Conservation (phyloP, 768 basidiomycete species). For the Auricularia heimuer region DNA sequence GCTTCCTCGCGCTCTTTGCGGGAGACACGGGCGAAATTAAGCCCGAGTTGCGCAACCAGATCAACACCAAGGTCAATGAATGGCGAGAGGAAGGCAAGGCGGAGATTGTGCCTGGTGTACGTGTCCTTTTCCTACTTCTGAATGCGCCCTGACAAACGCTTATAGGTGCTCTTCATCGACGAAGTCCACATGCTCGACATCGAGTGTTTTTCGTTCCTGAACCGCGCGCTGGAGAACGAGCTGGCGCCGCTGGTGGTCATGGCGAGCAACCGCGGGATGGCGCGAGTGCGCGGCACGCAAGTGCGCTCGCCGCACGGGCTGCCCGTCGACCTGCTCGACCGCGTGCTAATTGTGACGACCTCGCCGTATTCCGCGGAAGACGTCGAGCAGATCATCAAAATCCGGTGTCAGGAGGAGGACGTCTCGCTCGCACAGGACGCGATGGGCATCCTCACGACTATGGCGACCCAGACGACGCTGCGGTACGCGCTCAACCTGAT, state of each 20-base stretch:
- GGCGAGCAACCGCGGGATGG: slow-evolving; percentile 95
- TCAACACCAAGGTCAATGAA: slow-evolving; percentile 92
- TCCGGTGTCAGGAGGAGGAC: slow-evolving; percentile 96
- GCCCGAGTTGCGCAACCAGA: slow-evolving; percentile 90
- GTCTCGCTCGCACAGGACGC: slow-evolving; percentile 71
- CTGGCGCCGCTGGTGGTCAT: slow-evolving; percentile 94
- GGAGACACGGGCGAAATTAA: slow-evolving; percentile 99
- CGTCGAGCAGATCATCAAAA: slow-evolving; percentile 84
- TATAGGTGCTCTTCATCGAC: slow-evolving; percentile 92
- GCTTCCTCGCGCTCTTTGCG: slow-evolving; percentile 88
- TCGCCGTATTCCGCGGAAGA: slow-evolving; percentile 76
- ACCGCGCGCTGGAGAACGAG: slow-evolving; percentile 89
- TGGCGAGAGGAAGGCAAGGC: slow-evolving; percentile 99
- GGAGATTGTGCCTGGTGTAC: slow-evolving; percentile 89
- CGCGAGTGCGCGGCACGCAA: slow-evolving; percentile 89
- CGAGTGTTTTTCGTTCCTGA: slow-evolving; percentile 97
- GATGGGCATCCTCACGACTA: slow-evolving; percentile 68
- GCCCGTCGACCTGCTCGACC: slow-evolving; percentile 88
- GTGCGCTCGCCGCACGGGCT: slow-evolving; percentile 92
- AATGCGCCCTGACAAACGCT: slow-evolving; percentile 1
- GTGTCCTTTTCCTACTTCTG: slow-evolving; percentile 18
- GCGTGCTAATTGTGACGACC: slow-evolving; percentile 93
- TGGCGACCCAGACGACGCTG: slow-evolving; percentile 83
- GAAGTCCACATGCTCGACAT: slow-evolving; percentile 99
- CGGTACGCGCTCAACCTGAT: slow-evolving; percentile 94